Evolutionary conservation across 345 rosid genomes (phyloP), one percentile per base, ranked within the genome.

Genomic region (Turritis glabra): DNA sequence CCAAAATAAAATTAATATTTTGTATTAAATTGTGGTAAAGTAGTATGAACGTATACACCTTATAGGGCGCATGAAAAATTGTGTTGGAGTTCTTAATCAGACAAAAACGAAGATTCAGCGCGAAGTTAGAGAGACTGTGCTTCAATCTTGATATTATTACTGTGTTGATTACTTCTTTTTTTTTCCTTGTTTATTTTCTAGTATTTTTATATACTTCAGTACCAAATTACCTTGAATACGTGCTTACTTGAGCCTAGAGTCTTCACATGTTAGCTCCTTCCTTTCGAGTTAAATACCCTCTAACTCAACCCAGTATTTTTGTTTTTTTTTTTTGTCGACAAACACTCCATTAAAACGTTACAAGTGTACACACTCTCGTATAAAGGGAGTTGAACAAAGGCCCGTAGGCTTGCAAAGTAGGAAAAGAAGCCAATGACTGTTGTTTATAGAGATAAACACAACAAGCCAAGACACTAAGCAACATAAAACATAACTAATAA

Each of bases 21-120:
- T 48, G 38, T 9, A 26, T 5, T 14, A 26, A 18, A 18, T 14
- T 8, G 5, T 52, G 37, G 26, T 17, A 25, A 35, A 62, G 32
- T 47, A 59, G 15, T 2, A 4, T 59, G 22, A 14, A 26, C 27
- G 21, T 61, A 27, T 27, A 23, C 22, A 50, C 11, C 5, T 13
- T 11, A 22, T 21, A 59, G 59, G 11, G 11, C 22, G 18, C 55
- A 40, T 62, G 35, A 15, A 21, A 62, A 51, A 14, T 27, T 40
- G 70, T 32, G 55, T 53, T 40, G 12, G 17, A 33, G 46, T 50
- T 61, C 69, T 52, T 52, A 41, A 63, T 29, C 70, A 72, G 35
- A 52, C 77, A 72, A 52, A 63, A 63, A 40, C 35, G 55, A 72
- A 62, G 70, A 62, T 72, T 48, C 10, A 63, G 70, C 62, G 8